Conservation (phyloP, 2,329 filamentous ascomycete species). For the Chaetomiaceae sp. region DNA sequence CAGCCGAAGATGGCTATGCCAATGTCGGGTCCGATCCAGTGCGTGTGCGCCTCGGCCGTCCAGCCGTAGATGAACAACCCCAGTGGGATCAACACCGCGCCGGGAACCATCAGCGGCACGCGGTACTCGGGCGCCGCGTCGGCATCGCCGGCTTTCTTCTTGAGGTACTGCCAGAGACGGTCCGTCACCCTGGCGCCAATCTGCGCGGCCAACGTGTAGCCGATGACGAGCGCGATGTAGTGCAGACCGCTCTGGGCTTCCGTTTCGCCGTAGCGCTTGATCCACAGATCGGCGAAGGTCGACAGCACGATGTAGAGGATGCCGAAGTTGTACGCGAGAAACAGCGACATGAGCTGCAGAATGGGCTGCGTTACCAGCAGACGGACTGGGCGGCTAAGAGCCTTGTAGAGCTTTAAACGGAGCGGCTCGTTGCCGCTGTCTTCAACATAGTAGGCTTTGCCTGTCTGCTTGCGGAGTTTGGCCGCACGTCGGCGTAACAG, state of each 20-base stretch:
- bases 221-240: not conserved
- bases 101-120: not conserved
- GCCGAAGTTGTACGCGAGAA: constrained; percentile 1
- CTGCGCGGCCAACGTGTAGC: not conserved
- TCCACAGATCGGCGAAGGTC: not conserved
- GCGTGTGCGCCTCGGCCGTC: not conserved
- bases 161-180: not conserved
- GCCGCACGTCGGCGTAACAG: not conserved
- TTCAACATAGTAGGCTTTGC: not conserved
- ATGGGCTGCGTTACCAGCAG: not conserved
- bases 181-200: not conserved
- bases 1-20: not conserved
- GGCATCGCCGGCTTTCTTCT: not conserved
- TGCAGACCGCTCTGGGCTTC: not conserved
- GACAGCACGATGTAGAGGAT: not conserved
- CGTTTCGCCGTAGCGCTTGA: not conserved
- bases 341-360: not conserved
- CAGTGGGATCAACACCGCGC: not conserved
- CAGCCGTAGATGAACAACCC: not conserved
- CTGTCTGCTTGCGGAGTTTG: not conserved
- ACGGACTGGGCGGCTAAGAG: not conserved
- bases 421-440: not conserved
- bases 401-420: not conserved
- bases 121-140: not conserved
- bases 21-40: not conserved